These are phyloP conservation scores for Daldinia concentrica DNA, from an alignment of 495 filamentous ascomycete genomes.

Conservation along the genomic window DNA sequence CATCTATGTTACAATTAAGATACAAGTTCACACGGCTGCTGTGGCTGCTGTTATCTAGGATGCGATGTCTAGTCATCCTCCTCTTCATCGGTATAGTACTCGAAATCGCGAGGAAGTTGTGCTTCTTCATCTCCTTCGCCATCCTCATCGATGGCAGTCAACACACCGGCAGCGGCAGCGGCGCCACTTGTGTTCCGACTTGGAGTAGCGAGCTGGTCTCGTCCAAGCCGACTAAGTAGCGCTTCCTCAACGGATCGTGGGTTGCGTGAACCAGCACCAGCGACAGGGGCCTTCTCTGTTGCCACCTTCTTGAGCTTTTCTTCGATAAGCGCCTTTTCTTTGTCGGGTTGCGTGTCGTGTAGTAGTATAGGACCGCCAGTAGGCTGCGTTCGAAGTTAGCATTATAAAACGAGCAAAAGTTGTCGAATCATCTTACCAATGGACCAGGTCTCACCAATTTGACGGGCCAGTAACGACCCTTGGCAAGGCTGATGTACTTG, in stretches of 20 bases:
- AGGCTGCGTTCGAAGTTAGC: conserved; percentile 69
- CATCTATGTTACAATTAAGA: conserved; percentile 29
- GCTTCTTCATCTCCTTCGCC: conserved; percentile 86
- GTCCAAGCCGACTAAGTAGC: conserved; percentile 40
- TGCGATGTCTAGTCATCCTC: conserved; percentile 59
- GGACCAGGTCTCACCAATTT: conserved; percentile 76
- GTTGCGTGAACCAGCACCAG: conserved; percentile 44
- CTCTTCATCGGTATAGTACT: conserved; percentile 82
- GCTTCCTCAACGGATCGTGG: conserved; percentile 42
- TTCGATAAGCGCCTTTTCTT: conserved; percentile 81
- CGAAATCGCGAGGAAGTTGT: conserved; percentile 79
- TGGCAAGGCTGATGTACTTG: conserved; percentile 92
- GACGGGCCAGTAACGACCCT: conserved; percentile 88
- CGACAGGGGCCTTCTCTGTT: conserved; percentile 67
- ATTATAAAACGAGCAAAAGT: conserved; percentile 9
- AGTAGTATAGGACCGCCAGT: conserved; percentile 94
- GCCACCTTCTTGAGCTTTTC: conserved; percentile 85
- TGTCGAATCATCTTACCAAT: conserved; percentile 12
- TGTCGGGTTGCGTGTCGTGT: conserved; percentile 81
- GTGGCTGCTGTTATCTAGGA: not conserved
- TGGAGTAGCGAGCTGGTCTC: conserved; percentile 34
- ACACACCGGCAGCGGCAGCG: conserved; percentile 77
- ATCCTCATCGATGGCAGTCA: conserved; percentile 88
- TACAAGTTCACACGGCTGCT: conserved; percentile 18
- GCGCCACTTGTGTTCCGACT: conserved; percentile 61